phyloP scores from a whole-genome alignment of 106 monocot genomes.

The Apostasia shenzhenica region DNA sequence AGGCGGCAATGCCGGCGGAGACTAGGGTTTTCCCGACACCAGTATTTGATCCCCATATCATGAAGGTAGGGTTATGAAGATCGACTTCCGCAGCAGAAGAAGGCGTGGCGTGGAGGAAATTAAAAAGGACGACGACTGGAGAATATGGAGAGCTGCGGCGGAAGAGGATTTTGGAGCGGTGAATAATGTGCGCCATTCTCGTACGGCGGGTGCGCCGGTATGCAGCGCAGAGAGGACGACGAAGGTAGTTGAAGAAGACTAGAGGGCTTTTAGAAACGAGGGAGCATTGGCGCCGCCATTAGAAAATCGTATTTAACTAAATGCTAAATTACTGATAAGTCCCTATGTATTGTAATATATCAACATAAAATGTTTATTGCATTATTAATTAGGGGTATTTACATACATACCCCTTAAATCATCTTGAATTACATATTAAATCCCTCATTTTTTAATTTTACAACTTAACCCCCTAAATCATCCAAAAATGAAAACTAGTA shows the following conservation, averaged over 20 bases:
- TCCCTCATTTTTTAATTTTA: too few relatives aligned
- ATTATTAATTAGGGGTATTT: too few relatives aligned
- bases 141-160: constrained; percentile 15
- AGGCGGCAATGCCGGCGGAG: constrained; percentile 63
- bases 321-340: too few relatives aligned
- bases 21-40: constrained; percentile 93
- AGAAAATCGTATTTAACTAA: too few relatives aligned
- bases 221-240: background rate
- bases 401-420: too few relatives aligned
- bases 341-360: too few relatives aligned
- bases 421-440: too few relatives aligned
- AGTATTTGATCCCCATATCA: constrained; percentile 87
- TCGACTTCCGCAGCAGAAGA: constrained; percentile 26
- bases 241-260: background rate
- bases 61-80: constrained; percentile 62
- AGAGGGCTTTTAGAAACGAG: too few relatives aligned
- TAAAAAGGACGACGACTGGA: constrained; percentile 3
- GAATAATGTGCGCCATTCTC: background rate
- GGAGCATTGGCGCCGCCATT: too few relatives aligned
- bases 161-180: background rate
- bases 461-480: too few relatives aligned
- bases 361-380: too few relatives aligned
- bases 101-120: background rate
- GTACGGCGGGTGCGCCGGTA: background rate
- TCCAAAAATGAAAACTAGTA: too few relatives aligned